These are phyloP conservation scores for Hypomyces perniciosus DNA, from an alignment of 2,329 filamentous ascomycete genomes.

Conservation along the genomic window DNA sequence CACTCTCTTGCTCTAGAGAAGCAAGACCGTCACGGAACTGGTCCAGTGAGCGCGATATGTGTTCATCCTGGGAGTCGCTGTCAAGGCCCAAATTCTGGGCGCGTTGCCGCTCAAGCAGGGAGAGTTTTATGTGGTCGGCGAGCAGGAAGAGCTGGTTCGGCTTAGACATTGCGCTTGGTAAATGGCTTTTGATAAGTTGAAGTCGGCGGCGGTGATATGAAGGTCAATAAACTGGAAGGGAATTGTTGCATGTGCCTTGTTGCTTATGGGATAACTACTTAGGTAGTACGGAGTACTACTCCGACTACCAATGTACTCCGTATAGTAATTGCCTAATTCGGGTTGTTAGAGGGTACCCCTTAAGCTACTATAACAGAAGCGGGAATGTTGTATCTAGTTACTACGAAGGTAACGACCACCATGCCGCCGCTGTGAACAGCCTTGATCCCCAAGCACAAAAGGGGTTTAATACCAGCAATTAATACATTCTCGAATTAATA, in stretches of 20 bases:
- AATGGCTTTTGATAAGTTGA: neutral
- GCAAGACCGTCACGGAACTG: conserved; percentile 77
- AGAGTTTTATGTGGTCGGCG: conserved; percentile 95
- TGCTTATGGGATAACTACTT: neutral
- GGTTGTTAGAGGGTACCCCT: no score
- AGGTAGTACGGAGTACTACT: no score
- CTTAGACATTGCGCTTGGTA: conserved; percentile 33
- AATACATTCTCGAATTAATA: no score
- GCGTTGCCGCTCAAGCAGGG: conserved; percentile 83
- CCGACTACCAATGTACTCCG: no score
- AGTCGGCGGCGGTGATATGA: conserved; percentile 2
- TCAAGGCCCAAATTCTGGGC: conserved; percentile 75
- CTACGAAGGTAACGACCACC: no score
- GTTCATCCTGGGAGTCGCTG: conserved; percentile 74
- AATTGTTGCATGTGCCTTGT: neutral
- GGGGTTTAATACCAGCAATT: no score
- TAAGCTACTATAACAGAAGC: no score
- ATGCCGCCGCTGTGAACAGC: no score
- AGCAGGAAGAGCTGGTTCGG: conserved; percentile 80
- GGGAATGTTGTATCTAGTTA: no score
- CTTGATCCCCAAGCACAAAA: no score
- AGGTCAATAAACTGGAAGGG: neutral
- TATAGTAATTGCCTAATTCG: no score
- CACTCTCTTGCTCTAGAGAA: conserved; percentile 57
- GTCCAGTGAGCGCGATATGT: conserved; percentile 83